Conservation (phyloP, 2,329 filamentous ascomycete species). For the Raffaelea arxii region DNA sequence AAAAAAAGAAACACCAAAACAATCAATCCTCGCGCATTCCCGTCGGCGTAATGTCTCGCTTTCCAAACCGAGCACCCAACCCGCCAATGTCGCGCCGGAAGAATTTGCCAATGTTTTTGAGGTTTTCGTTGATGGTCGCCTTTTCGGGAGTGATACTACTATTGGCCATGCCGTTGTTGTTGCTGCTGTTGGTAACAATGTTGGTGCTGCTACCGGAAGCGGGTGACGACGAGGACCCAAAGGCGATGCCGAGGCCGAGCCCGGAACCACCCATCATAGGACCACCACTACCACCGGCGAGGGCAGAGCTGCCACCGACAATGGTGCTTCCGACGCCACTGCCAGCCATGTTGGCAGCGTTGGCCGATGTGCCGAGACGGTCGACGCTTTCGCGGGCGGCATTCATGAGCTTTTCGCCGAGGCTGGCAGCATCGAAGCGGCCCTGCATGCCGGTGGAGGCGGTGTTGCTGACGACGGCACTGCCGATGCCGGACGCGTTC, state of each 20-base stretch:
- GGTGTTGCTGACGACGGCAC: constrained; percentile 25
- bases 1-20: too few relatives aligned
- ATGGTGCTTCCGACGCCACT: constrained; percentile 20
- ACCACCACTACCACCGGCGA: constrained; percentile 10
- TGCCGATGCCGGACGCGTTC: constrained; percentile 25
- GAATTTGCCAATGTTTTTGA: constrained; percentile 94
- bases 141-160: constrained; percentile 43
- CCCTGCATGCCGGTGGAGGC: neutral
- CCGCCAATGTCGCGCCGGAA: constrained; percentile 80
- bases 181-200: constrained; percentile 72
- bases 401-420: constrained; percentile 82
- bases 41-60: constrained; percentile 36
- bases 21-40: too few relatives aligned
- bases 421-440: constrained; percentile 17
- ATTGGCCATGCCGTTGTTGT: constrained; percentile 26
- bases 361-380: constrained; percentile 50
- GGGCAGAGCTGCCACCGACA: constrained; percentile 15
- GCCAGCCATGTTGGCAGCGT: constrained; percentile 37
- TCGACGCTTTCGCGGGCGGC: constrained; percentile 78
- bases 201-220: constrained; percentile 18
- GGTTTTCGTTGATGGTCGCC: constrained; percentile 78
- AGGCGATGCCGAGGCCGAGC: constrained; percentile 1
- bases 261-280: neutral
- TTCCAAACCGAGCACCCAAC: constrained; percentile 64
- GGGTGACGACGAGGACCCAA: too few relatives aligned